Percentiles rank a stretch among this genome's conserved stretches.
phyloP scores from a whole-genome alignment of 2,329 filamentous ascomycete genomes.

The Dactylonectria macrodidyma region DNA sequence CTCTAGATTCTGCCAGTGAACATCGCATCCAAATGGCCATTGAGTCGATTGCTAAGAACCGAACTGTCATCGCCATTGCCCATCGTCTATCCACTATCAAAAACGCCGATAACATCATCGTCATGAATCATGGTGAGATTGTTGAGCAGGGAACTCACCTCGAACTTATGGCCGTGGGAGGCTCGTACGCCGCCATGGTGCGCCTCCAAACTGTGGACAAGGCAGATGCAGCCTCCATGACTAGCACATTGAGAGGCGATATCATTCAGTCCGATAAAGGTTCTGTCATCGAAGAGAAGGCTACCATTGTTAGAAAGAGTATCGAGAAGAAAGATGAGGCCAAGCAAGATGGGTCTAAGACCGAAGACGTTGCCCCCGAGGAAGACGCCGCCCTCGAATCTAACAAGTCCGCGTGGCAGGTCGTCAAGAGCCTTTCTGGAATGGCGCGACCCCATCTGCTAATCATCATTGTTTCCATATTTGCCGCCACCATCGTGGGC shows the following conservation, averaged over 20 bases:
- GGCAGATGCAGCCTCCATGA: constrained; percentile 48
- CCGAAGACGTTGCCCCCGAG: constrained; percentile 51
- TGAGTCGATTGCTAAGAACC: constrained; percentile 61
- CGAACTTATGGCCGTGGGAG: constrained; percentile 67
- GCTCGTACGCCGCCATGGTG: constrained; percentile 69
- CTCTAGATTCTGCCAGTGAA: constrained; percentile 72
- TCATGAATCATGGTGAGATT: constrained; percentile 72
- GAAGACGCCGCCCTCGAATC: constrained; percentile 57
- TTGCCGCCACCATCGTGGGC: constrained; percentile 68
- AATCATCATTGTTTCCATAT: constrained; percentile 57
- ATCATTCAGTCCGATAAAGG: constrained; percentile 56
- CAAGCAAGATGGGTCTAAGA: constrained; percentile 51
- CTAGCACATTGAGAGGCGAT: constrained; percentile 56
- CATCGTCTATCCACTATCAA: constrained; percentile 74
- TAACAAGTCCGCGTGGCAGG: constrained; percentile 56
- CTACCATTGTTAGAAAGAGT: constrained; percentile 52
- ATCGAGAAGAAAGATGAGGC: constrained; percentile 53
- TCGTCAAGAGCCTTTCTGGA: constrained; percentile 55
- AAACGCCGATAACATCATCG: constrained; percentile 77
- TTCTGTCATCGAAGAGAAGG: constrained; percentile 54
- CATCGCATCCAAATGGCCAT: constrained; percentile 66
- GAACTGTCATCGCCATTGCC: constrained; percentile 78
- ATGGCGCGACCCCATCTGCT: constrained; percentile 58
- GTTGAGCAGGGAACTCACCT: constrained; percentile 76
- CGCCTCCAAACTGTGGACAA: constrained; percentile 57